A percentile compares a stretch with the other conserved stretches of the same genome.
These are phyloP conservation scores for Beta macrorhiza DNA, from an alignment of 179 eudicot species.

Conservation along the genomic window DNA sequence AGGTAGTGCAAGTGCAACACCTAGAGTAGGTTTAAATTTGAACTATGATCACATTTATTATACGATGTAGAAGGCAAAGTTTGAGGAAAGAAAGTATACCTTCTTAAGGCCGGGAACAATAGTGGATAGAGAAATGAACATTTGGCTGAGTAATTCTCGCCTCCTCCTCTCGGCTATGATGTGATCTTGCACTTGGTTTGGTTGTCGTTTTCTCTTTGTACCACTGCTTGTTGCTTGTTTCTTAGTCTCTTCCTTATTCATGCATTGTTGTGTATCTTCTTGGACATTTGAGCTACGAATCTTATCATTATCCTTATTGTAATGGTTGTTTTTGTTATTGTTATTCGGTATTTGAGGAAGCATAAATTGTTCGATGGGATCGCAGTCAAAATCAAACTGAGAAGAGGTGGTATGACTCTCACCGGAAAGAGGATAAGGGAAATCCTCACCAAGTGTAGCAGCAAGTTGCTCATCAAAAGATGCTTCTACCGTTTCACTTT, in stretches of 20 bases:
- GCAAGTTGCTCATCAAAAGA: not conserved
- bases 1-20: no score
- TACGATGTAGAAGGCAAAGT: not conserved
- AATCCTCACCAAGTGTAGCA: not conserved
- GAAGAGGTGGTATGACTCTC: not conserved
- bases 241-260: not conserved
- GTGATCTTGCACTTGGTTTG: slow-evolving; percentile 30
- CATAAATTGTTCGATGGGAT: not conserved
- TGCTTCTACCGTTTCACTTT: not conserved
- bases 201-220: slow-evolving; percentile 13
- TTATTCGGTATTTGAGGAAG: no score
- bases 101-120: slow-evolving; percentile 45
- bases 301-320: not conserved
- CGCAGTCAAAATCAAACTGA: not conserved
- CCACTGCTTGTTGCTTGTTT: no score
- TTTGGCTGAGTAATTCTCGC: slow-evolving; percentile 37
- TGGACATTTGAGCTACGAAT: not conserved
- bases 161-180: slow-evolving; percentile 42
- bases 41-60: no score
- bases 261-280: not conserved
- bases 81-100: slow-evolving; percentile 19
- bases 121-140: slow-evolving; percentile 37
- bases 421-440: not conserved
- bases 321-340: not conserved
- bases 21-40: no score